These are phyloP conservation scores for Mangifera indica DNA, from an alignment of 345 rosid species.

Conservation along the genomic window DNA sequence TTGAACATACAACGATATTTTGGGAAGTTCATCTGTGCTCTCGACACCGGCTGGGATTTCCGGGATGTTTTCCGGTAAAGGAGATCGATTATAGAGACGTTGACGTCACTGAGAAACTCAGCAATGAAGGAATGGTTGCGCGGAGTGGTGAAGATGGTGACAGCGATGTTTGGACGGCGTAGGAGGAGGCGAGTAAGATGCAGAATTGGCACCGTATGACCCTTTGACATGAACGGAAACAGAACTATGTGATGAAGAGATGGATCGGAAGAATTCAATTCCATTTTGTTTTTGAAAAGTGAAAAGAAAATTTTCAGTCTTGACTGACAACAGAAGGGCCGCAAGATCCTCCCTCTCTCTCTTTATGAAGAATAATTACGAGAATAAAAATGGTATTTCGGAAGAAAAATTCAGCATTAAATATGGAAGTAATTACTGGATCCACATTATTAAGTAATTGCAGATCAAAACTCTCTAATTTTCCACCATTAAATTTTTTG, in stretches of 20 bases:
- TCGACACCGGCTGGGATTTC: slow-evolving; percentile 51
- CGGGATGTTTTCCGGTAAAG: slow-evolving; percentile 43
- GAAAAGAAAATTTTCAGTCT: not conserved
- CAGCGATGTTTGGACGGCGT: slow-evolving; percentile 27
- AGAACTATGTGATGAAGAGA: slow-evolving; percentile 40
- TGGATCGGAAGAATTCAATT: not conserved
- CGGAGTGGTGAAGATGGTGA: slow-evolving; percentile 70
- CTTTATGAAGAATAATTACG: too few species aligned
- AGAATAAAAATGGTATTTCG: too few species aligned
- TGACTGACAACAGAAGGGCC: not conserved
- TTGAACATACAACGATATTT: slow-evolving; percentile 43
- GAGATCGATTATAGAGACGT: slow-evolving; percentile 39
- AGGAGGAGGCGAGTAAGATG: slow-evolving; percentile 59
- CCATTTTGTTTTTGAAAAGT: slow-evolving; percentile 1
- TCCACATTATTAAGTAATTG: too few species aligned
- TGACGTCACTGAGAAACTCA: slow-evolving; percentile 36
- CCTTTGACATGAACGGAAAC: slow-evolving; percentile 76
- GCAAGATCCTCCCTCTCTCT: too few species aligned
- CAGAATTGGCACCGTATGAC: slow-evolving; percentile 72
- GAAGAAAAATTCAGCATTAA: too few species aligned
- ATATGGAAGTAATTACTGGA: too few species aligned
- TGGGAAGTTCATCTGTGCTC: slow-evolving; percentile 65
- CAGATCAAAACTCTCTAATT: too few species aligned
- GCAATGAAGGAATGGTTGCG: slow-evolving; percentile 53
- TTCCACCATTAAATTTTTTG: too few species aligned